Percentiles rank a stretch among this genome's conserved stretches.
Evolutionary conservation across 768 basidiomycete genomes (phyloP).

Genomic region (Serendipita sp.): DNA sequence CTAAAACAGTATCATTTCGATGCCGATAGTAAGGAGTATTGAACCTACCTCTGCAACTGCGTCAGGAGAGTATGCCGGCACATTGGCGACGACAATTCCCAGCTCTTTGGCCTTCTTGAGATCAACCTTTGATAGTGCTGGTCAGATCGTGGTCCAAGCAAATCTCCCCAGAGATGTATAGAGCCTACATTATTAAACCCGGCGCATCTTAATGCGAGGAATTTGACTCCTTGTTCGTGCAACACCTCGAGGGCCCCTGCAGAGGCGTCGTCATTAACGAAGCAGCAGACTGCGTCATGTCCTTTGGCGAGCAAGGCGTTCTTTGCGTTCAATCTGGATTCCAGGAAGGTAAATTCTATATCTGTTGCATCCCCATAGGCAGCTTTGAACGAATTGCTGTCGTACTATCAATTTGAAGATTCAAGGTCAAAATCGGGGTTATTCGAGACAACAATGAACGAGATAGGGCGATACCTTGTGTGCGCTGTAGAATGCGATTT

Average conservation of each 20-base stretch:
- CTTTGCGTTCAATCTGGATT: neutral
- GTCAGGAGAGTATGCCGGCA: constrained; percentile 14
- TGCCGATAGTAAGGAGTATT: neutral
- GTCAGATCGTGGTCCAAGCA: neutral
- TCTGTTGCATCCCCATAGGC: neutral
- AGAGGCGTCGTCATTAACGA: constrained; percentile 12
- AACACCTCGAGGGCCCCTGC: constrained; percentile 9
- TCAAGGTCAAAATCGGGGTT: neutral
- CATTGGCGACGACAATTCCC: constrained; percentile 11
- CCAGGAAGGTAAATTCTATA: constrained; percentile 5
- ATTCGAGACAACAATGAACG: neutral
- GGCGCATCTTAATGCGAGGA: constrained; percentile 12
- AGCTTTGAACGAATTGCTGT: constrained; percentile 9
- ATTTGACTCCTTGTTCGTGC: constrained; percentile 8
- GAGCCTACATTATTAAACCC: constrained; percentile 10
- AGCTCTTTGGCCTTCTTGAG: constrained; percentile 11
- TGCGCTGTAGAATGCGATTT: constrained; percentile 12
- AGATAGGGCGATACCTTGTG: constrained; percentile 9
- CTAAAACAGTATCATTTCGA: neutral
- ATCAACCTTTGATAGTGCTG: constrained; percentile 8
- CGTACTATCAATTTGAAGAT: constrained; percentile 8
- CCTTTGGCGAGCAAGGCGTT: constrained; percentile 8
- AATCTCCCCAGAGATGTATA: neutral
- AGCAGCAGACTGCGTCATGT: constrained; percentile 12
- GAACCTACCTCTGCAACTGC: constrained; percentile 12